Evolutionary conservation across 140 eudicot genomes (phyloP).

Genomic region (Erigeron philadelphicus): DNA sequence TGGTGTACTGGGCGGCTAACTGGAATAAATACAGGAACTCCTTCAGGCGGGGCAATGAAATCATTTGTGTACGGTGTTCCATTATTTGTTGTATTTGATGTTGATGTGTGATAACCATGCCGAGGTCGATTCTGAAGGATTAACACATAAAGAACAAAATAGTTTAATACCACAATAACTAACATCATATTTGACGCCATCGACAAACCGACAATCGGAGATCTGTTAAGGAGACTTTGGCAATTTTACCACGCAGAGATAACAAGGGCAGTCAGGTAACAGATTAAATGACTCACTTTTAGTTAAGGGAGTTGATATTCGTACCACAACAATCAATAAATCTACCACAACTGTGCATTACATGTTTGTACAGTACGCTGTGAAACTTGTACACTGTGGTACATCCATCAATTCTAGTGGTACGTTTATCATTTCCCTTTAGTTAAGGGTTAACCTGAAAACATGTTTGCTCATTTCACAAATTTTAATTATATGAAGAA

Average conservation of each 20-base stretch:
- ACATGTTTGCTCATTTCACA: no score
- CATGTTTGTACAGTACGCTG: no score
- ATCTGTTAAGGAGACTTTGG: not conserved
- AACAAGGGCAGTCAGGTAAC: no score
- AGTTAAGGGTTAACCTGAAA: no score
- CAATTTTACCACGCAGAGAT: not conserved
- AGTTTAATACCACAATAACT: not conserved
- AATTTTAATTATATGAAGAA: no score
- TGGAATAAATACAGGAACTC: not conserved
- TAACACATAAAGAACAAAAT: constrained; percentile 8
- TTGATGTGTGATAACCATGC: constrained; percentile 27
- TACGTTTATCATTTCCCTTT: no score
- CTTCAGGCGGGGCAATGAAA: constrained; percentile 4
- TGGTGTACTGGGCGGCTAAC: constrained; percentile 17
- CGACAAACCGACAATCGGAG: not conserved
- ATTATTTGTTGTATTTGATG: constrained; percentile 27
- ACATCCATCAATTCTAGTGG: no score
- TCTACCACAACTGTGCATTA: no score
- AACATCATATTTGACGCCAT: not conserved
- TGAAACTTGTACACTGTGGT: no score
- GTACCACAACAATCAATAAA: no score
- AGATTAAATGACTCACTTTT: no score
- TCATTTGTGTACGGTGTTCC: constrained; percentile 2
- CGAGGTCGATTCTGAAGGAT: constrained; percentile 29
- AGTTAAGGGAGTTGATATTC: no score